A percentile compares a stretch with the other conserved stretches of the same genome.
phyloP scores from a whole-genome alignment of 2,329 filamentous ascomycete genomes.

The Microsporum ferrugineum region DNA sequence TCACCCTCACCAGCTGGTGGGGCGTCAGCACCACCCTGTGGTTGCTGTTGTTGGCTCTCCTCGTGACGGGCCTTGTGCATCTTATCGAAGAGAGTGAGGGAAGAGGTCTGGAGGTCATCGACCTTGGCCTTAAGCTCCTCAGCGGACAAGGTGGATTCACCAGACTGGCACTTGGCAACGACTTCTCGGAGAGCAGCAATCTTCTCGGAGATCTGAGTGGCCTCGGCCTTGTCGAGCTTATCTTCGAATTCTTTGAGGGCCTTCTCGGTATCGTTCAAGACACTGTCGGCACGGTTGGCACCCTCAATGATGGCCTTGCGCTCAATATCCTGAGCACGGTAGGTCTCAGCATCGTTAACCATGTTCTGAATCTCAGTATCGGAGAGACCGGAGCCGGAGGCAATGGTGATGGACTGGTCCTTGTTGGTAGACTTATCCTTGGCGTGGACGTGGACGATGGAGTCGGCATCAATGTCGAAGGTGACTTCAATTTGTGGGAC shows the following conservation, averaged over 20 bases:
- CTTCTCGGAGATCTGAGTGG: slow-evolving; percentile 88
- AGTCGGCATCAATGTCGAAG: slow-evolving; percentile 97
- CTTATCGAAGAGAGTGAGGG: slow-evolving; percentile 97
- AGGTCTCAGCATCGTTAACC: slow-evolving; percentile 97
- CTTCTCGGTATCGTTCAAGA: slow-evolving; percentile 96
- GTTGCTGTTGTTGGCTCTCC: slow-evolving; percentile 44
- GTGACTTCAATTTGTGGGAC: slow-evolving; percentile 96
- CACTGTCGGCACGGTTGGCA: slow-evolving; percentile 93
- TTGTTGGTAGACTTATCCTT: slow-evolving; percentile 99
- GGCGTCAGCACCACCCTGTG: slow-evolving; percentile 35
- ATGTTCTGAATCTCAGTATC: slow-evolving; percentile 92
- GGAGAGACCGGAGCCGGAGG: slow-evolving; percentile 91
- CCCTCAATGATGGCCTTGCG: slow-evolving; percentile 91
- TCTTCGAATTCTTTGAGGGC: slow-evolving; percentile 93
- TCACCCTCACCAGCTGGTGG: slow-evolving; percentile 48
- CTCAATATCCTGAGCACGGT: slow-evolving; percentile 88
- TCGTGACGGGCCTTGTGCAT: slow-evolving; percentile 92
- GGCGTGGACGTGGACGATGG: slow-evolving; percentile 93
- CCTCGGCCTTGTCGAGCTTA: slow-evolving; percentile 93
- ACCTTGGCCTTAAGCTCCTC: slow-evolving; percentile 98
- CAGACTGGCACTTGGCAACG: slow-evolving; percentile 86
- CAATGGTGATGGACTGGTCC: slow-evolving; percentile 98
- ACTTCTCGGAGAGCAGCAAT: slow-evolving; percentile 74
- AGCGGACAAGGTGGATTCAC: slow-evolving; percentile 73
- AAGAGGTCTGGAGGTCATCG: slow-evolving; percentile 91